Evolutionary conservation across 2,329 filamentous ascomycete species (phyloP), one percentile per base, ranked within the genome.

Genomic region (Didymella pinodella): DNA sequence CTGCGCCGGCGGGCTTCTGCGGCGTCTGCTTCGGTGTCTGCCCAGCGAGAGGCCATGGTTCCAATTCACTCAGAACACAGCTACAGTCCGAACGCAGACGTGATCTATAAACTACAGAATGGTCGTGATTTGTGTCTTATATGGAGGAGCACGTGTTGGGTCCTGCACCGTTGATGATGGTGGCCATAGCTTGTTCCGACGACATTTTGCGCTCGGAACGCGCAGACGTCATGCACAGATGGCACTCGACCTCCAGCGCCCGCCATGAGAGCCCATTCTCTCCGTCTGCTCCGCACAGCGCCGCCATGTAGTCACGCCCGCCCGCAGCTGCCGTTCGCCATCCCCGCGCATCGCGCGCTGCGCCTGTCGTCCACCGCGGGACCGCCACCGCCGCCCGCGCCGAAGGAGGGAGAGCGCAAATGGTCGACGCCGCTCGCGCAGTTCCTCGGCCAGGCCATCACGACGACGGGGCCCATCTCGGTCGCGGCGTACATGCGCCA

Each of bases 401-500:
- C 65, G 25, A 61, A 63, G 41, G 54, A 54, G 25, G 59, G 48
- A 11, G 68, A 70, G 57, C 69, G 90, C 63, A 81, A 91, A 81
- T 97, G 93, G 93, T 96, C 93, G 2, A 99, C 94, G 3, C 93
- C 94, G 14, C 80, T 99, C 61, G 93, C 94, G 7, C 94, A 95
- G 75, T 90, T 90, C 67, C 85, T 98, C 48, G 90, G 89, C 55
- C 88, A 93, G 75, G 93, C 93, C 45, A 97, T 98, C 64, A 89
- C 89, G 65, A 87, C 90, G 40, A 98, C 95, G 11, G 95, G 95
- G 0, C 94, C 95, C 4, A 88, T 98, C 28, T 92, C 95, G 0
- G 86, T 99, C 61, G 93, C 95, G 5, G 90, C 92, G 51, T 99
- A 93, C 77, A 99, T 99, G 95, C 93, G 95, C 75, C 96, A 98